These are phyloP conservation scores for Kluyveromyces nonfermentans DNA, from an alignment of 805 yeast species.

Conservation along the genomic window DNA sequence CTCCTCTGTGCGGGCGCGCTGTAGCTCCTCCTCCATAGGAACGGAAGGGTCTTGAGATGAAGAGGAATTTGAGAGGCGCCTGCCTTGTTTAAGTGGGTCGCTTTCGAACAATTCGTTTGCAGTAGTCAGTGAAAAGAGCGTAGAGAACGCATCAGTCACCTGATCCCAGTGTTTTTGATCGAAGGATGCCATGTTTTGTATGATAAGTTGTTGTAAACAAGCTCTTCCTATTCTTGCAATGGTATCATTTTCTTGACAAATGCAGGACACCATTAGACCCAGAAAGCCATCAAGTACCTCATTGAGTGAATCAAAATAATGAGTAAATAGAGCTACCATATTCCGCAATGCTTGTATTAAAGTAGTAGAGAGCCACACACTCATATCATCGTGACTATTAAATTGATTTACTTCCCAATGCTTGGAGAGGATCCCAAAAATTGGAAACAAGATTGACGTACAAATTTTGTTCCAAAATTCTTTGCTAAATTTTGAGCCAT, in stretches of 20 bases:
- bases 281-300: conserved; percentile 71
- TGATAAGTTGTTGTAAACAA: conserved; percentile 69
- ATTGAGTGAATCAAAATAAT: conserved; percentile 69
- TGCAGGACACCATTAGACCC: conserved; percentile 71
- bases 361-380: conserved; percentile 96
- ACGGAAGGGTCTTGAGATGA: not conserved
- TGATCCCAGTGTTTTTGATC: conserved; percentile 62
- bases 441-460: conserved; percentile 74
- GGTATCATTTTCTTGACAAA: conserved; percentile 94
- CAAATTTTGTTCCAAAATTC: conserved; percentile 81
- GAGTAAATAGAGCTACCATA: conserved; percentile 73
- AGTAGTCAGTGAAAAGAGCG: conserved; percentile 70
- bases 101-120: conserved; percentile 71
- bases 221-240: conserved; percentile 91
- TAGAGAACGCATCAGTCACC: conserved; percentile 54
- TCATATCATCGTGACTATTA: conserved; percentile 69
- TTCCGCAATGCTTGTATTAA: conserved; percentile 89
- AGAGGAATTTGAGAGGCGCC: conserved; percentile 13
- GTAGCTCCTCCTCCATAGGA: conserved; percentile 25
- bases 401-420: conserved; percentile 65
- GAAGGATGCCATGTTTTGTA: conserved; percentile 66
- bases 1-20: conserved; percentile 28
- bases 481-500: conserved; percentile 67
- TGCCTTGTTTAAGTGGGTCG: conserved; percentile 33
- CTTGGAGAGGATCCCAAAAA: conserved; percentile 67